Base-by-base conservation (phyloP, 768 basidiomycete genomes). In the Kwoniella sp. region DNA sequence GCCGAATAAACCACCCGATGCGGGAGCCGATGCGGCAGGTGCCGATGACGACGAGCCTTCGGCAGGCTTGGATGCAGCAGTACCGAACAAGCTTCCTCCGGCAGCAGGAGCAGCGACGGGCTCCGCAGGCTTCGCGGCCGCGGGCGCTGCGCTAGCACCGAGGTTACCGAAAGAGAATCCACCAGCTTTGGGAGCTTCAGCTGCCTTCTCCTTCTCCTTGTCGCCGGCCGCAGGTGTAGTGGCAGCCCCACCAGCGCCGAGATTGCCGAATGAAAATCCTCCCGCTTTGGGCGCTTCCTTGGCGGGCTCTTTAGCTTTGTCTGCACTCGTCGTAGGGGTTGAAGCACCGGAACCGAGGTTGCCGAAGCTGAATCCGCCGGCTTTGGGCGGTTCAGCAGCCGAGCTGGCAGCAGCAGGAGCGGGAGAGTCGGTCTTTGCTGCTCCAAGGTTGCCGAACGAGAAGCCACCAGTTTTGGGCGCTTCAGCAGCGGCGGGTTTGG, bases 21-120 rank as follows among this genome's bases (percentile, higher is more conserved):
- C 64, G 20, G 73, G 62, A 8, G 75, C 65, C 15, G 74, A 31
- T 13, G 79, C 45, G n/a, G 77, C 57, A 2, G 79, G 26, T 9
- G 41, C 20, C 11, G 41, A 7, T 9, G 41, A 11, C 13, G 66
- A 34, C 2, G 70, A 41, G 20, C 54, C 29, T 26, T 65, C 63
- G 20, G 57, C 63, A n/a, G 58, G 56, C 30, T 58, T 56, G 2
- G 72, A 61, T 29, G 73, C 69, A n/a, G 73, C 45, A 29, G 72
- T 45, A 15, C 58, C 63, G 22, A 59, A 65, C 20, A 53, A 20
- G 34, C 64, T 64, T 8, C 53, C 63, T 26, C 70, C 72, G 20
- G 67, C 56, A 12, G 66, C 45, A 11, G 61, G 23, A 30, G 61
- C 61, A 12, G 59, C 53, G 15, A 60, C n/a, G 23, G 66, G 30